Evolutionary conservation across 176 grass and related monocot species (phyloP).

Genomic region (Aegilops speltoides): DNA sequence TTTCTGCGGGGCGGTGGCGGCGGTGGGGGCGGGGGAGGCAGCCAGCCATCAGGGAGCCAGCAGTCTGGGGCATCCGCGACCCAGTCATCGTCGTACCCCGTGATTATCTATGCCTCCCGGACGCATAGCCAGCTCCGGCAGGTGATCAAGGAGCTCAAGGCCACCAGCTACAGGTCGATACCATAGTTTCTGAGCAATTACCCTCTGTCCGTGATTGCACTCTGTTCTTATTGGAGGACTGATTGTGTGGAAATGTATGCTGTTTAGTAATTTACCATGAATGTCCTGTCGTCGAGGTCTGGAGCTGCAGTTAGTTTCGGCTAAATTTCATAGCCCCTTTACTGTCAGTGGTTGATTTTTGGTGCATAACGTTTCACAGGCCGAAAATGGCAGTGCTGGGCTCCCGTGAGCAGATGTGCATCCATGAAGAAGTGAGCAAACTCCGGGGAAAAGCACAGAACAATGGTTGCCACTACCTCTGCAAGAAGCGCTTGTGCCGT

Average conservation of each 20-base stretch:
- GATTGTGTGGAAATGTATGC: neutral
- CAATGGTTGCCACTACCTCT: constrained; percentile 81
- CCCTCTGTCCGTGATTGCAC: neutral
- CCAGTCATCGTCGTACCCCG: constrained; percentile 54
- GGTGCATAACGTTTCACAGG: constrained; percentile 39
- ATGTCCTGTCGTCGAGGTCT: neutral
- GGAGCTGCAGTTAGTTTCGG: constrained; percentile 6
- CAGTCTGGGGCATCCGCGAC: constrained; percentile 28
- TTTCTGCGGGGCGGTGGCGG: constrained; percentile 58
- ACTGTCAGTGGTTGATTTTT: neutral
- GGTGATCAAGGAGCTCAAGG: constrained; percentile 92
- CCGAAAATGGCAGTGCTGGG: constrained; percentile 86
- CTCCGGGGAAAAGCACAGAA: constrained; percentile 78
- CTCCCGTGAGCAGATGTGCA: constrained; percentile 97
- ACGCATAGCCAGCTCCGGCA: constrained; percentile 97
- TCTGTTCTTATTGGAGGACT: constrained; percentile 4
- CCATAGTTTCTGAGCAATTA: neutral
- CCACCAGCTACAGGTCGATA: constrained; percentile 78
- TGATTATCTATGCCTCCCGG: constrained; percentile 91
- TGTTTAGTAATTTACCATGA: constrained; percentile 3
- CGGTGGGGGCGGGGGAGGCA: constrained; percentile 15
- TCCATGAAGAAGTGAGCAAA: constrained; percentile 71
- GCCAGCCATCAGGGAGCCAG: constrained; percentile 46
- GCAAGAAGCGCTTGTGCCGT: constrained; percentile 73
- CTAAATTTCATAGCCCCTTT: neutral